These are phyloP conservation scores for Tylopilus balloui DNA, from an alignment of 768 basidiomycete genomes.

Conservation along the genomic window DNA sequence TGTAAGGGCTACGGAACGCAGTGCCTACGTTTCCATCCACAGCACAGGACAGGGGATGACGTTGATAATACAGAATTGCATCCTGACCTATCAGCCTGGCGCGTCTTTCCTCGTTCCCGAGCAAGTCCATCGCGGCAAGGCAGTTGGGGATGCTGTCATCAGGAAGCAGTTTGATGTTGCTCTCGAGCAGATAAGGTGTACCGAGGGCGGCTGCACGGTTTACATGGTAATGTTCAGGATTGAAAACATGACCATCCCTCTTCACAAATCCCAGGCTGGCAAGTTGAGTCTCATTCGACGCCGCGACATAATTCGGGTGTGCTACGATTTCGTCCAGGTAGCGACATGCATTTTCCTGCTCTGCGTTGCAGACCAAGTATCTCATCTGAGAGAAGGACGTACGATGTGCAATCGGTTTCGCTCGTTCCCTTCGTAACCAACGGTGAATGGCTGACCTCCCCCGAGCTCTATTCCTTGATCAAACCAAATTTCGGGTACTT, in stretches of 20 bases:
- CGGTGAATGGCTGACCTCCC: conserved; percentile 59
- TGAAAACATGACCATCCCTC: background rate
- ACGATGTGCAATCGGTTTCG: conserved; percentile 59
- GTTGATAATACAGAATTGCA: conserved; percentile 36
- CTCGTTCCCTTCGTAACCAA: conserved; percentile 52
- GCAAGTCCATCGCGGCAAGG: conserved; percentile 36
- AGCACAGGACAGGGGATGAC: conserved; percentile 47
- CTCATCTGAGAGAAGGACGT: conserved; percentile 23
- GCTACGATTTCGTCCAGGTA: conserved; percentile 38
- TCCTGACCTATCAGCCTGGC: conserved; percentile 32
- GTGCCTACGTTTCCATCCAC: conserved; percentile 51
- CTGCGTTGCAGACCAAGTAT: background rate
- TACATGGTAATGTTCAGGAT: conserved; percentile 2
- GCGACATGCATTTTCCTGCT: conserved; percentile 42
- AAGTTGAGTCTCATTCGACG: background rate
- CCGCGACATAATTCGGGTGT: background rate
- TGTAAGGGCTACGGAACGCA: conserved; percentile 44
- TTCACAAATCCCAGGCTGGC: conserved; percentile 9
- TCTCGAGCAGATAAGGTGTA: conserved; percentile 48
- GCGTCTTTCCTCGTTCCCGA: conserved; percentile 39
- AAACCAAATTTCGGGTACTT: conserved; percentile 57
- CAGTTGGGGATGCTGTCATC: conserved; percentile 20
- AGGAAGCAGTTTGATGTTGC: conserved; percentile 46
- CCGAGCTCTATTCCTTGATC: conserved; percentile 58
- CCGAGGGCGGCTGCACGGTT: conserved; percentile 40